These are phyloP conservation scores for Sisymbrium altissimum DNA, from an alignment of 345 rosid genomes.

Conservation along the genomic window DNA sequence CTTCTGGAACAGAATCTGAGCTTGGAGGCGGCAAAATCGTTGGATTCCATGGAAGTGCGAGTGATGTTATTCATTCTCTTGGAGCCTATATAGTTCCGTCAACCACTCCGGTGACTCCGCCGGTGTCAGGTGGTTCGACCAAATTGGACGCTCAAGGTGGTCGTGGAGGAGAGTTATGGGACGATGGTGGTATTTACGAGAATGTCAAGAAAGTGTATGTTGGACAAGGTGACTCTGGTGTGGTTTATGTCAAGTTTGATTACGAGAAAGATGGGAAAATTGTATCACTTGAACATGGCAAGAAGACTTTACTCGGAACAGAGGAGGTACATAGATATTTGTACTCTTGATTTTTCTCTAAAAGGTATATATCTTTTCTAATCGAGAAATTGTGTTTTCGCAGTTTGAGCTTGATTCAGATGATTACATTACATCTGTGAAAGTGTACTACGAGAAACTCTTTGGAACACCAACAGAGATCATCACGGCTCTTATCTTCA, in stretches of 20 bases:
- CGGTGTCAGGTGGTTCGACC: conserved; percentile 14
- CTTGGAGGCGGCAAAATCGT: conserved; percentile 25
- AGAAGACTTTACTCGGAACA: conserved; percentile 26
- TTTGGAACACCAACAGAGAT: conserved; percentile 14
- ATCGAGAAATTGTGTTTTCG: neutral
- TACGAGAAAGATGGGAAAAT: conserved; percentile 33
- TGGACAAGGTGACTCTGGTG: conserved; percentile 37
- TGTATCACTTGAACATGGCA: conserved; percentile 32
- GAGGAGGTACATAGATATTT: conserved; percentile 23
- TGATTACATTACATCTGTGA: conserved; percentile 28
- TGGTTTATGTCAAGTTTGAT: conserved; percentile 31
- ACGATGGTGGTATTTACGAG: conserved; percentile 33
- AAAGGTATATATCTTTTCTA: neutral
- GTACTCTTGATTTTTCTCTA: neutral
- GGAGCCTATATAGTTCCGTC: conserved; percentile 24
- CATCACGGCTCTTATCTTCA: conserved; percentile 24
- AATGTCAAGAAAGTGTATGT: conserved; percentile 33
- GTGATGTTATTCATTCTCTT: conserved; percentile 22
- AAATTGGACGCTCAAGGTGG: conserved; percentile 37
- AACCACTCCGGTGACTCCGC: conserved; percentile 14
- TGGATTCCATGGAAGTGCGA: conserved; percentile 35
- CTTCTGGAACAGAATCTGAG: conserved; percentile 20
- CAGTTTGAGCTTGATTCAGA: conserved; percentile 24
- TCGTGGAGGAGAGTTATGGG: conserved; percentile 33
- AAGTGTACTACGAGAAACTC: conserved; percentile 32